Evolutionary conservation across 2,329 filamentous ascomycete genomes (phyloP).

Genomic region (Fusarium cyanostomum): DNA sequence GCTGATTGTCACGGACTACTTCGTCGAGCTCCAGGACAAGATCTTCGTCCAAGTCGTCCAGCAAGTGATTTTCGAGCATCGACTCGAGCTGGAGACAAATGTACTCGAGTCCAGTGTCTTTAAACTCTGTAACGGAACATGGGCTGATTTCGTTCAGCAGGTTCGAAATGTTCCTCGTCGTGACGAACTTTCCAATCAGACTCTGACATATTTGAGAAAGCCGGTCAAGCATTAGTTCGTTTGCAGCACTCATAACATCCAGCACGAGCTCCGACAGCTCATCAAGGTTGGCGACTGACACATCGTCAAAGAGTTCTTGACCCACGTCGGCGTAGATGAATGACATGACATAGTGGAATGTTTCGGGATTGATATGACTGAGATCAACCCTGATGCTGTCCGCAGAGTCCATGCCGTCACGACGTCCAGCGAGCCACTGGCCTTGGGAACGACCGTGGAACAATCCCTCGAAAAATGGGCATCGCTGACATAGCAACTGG

Average conservation of each 20-base stretch:
- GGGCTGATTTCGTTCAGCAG: constrained; percentile 87
- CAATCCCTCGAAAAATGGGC: constrained; percentile 90
- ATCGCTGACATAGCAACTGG: constrained; percentile 80
- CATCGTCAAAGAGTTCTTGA: constrained; percentile 80
- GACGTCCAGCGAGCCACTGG: constrained; percentile 80
- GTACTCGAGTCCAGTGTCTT: constrained; percentile 88
- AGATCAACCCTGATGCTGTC: constrained; percentile 76
- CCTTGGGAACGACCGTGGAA: constrained; percentile 90
- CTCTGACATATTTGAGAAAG: constrained; percentile 90
- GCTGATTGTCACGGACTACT: constrained; percentile 83
- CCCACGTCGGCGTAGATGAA: constrained; percentile 88
- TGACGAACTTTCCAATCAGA: constrained; percentile 84
- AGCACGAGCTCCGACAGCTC: constrained; percentile 89
- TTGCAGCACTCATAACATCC: constrained; percentile 88
- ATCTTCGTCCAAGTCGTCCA: constrained; percentile 87
- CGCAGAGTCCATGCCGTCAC: constrained; percentile 52
- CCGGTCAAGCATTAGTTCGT: constrained; percentile 94
- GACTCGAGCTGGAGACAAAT: constrained; percentile 90
- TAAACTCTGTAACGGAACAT: constrained; percentile 85
- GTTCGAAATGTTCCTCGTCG: constrained; percentile 83
- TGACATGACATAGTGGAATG: constrained; percentile 81
- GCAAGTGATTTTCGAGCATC: constrained; percentile 88
- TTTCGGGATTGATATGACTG: constrained; percentile 76
- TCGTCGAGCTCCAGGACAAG: constrained; percentile 83
- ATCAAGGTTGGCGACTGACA: constrained; percentile 76